Conservation (phyloP, 352 stramenopile species). For the Globisporangium perplexum region DNA sequence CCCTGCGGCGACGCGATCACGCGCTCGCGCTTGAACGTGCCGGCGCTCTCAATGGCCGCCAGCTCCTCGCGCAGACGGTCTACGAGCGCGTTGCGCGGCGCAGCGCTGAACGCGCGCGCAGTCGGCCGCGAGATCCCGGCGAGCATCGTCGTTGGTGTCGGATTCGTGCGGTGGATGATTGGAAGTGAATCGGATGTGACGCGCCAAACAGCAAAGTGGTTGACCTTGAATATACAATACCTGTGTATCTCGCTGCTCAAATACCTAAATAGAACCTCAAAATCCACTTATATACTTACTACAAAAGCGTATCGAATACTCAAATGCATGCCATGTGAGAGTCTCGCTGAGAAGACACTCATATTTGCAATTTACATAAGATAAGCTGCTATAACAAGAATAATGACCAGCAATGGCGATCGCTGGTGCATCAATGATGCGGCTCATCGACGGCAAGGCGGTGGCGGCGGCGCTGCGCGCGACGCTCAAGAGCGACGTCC, state of each 20-base stretch:
- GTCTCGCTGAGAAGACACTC: no score
- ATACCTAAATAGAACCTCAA: no score
- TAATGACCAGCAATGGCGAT: no score
- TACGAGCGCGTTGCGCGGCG: slow-evolving; percentile 58
- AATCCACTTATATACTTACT: no score
- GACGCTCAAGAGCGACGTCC: slow-evolving; percentile 54
- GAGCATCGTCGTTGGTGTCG: neutral
- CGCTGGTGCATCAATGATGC: no score
- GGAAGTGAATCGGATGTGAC: neutral
- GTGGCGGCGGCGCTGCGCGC: slow-evolving; percentile 58
- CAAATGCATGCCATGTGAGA: no score
- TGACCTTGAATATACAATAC: no score
- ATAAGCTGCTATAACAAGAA: no score
- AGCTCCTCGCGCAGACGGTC: slow-evolving; percentile 74
- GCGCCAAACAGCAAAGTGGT: neutral
- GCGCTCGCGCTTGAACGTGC: slow-evolving; percentile 86
- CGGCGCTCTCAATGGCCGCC: slow-evolving; percentile 59
- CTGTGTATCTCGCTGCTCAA: no score
- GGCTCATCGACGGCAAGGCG: slow-evolving; percentile 66
- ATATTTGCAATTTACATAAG: no score
- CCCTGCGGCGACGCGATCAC: slow-evolving; percentile 88
- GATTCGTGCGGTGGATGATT: neutral
- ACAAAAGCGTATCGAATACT: no score
- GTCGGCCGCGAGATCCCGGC: neutral
- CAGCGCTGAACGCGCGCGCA: slow-evolving; percentile 20